Evolutionary conservation across 1,284 basidiomycete genomes (phyloP).

Genomic region (Moesziomyces globuligerus): DNA sequence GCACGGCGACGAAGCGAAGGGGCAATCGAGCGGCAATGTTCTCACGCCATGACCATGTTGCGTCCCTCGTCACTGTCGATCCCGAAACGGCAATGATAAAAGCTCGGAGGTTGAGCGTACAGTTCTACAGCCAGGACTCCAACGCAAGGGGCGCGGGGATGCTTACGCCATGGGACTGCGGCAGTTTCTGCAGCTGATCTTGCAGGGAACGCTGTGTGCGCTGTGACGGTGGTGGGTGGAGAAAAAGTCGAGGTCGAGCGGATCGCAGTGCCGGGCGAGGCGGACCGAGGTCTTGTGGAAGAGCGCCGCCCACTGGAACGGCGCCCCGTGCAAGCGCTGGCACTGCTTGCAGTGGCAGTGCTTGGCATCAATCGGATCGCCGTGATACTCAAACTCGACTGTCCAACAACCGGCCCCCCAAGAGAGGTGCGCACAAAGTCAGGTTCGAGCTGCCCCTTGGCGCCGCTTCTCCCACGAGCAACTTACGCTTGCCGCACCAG

Average conservation of each 20-base stretch:
- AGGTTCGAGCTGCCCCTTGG: too few relatives aligned
- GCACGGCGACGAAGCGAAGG: too few relatives aligned
- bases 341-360: slow-evolving; percentile 60
- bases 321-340: slow-evolving; percentile 57
- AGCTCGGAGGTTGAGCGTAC: neutral
- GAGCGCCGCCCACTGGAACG: slow-evolving; percentile 53
- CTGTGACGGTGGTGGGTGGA: slow-evolving; percentile 42
- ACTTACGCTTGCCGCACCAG: slow-evolving; percentile 45
- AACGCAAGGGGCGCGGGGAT: neutral
- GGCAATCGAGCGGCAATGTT: neutral
- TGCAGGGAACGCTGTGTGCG: slow-evolving; percentile 45
- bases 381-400: slow-evolving; percentile 53
- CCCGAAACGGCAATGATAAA: neutral
- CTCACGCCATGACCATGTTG: slow-evolving; percentile 52
- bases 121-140: too few relatives aligned
- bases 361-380: slow-evolving; percentile 50
- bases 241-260: slow-evolving; percentile 45
- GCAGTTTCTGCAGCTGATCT: slow-evolving; percentile 49
- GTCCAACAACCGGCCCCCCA: too few relatives aligned
- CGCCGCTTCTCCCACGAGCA: too few relatives aligned
- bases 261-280: slow-evolving; percentile 40
- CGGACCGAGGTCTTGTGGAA: slow-evolving; percentile 53
- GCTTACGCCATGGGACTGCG: slow-evolving; percentile 42
- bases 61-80: slow-evolving; percentile 40
- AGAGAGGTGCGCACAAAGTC: too few relatives aligned